phyloP scores from a whole-genome alignment of 169 alveolate genomes.

The Plasmodium berghei region DNA sequence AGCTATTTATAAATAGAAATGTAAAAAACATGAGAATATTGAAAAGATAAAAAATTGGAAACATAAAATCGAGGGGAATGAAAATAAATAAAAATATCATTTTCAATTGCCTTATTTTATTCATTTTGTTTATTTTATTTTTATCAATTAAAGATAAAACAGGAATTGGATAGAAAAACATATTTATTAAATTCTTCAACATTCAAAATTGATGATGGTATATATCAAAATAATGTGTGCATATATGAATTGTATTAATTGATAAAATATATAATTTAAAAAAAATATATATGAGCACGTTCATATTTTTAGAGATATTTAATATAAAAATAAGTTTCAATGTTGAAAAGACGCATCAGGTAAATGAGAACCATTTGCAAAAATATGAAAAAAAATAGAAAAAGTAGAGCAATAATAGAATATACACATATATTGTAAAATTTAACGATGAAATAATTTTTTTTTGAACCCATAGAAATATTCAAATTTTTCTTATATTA shows the following conservation, averaged over 20 bases:
- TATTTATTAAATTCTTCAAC: slow-evolving; percentile 50
- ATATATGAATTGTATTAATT: neutral
- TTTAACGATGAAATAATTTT: neutral
- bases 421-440: too few species aligned
- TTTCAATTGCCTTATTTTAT: neutral
- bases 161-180: slow-evolving; percentile 34
- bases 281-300: neutral
- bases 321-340: slow-evolving; percentile 31
- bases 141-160: slow-evolving; percentile 27
- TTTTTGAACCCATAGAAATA: neutral
- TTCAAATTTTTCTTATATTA: neutral
- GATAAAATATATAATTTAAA: neutral
- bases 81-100: neutral
- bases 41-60: neutral
- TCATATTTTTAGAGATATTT: slow-evolving; percentile 39
- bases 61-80: neutral
- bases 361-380: neutral
- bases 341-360: slow-evolving; percentile 41
- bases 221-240: neutral
- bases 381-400: neutral
- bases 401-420: neutral
- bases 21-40: slow-evolving; percentile 1
- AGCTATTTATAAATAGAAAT: slow-evolving; percentile 30
- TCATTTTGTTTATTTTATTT: neutral
- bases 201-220: slow-evolving; percentile 61